These are phyloP conservation scores for Fabrea salina DNA, from an alignment of 169 alveolate species.

Conservation along the genomic window DNA sequence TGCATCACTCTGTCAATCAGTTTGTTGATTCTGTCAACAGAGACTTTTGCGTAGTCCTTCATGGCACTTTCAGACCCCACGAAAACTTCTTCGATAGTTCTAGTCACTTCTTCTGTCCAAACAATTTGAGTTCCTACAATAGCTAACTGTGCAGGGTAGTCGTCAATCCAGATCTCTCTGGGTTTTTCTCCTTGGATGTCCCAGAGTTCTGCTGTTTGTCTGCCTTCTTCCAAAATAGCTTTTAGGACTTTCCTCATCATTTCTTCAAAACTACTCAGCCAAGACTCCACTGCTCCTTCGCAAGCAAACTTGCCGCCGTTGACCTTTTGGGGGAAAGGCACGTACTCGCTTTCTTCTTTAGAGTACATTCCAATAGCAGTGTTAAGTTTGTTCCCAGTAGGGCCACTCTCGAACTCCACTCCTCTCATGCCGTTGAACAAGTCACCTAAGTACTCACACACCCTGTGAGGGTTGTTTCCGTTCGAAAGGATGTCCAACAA, in stretches of 20 bases:
- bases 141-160: constrained; percentile 93
- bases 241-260: constrained; percentile 87
- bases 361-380: constrained; percentile 79
- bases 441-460: constrained; percentile 90
- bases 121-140: constrained; percentile 90
- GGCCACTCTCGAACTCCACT: constrained; percentile 76
- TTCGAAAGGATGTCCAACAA: constrained; percentile 92
- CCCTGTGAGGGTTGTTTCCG: constrained; percentile 92
- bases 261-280: constrained; percentile 84
- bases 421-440: constrained; percentile 90
- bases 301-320: constrained; percentile 41
- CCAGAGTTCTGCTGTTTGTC: constrained; percentile 86
- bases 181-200: constrained; percentile 83
- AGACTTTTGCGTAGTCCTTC: constrained; percentile 89
- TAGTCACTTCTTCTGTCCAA: constrained; percentile 95
- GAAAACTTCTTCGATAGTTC: constrained; percentile 93
- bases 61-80: constrained; percentile 96
- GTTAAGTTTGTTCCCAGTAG: constrained; percentile 49
- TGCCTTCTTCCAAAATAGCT: constrained; percentile 82
- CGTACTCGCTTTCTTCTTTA: constrained; percentile 84
- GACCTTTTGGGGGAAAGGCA: constrained; percentile 80
- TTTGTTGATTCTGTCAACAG: constrained; percentile 88
- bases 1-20: constrained; percentile 92
- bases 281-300: constrained; percentile 89
- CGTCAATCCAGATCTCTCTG: constrained; percentile 89